Percentiles rank a stretch among this genome's conserved stretches.
Conservation (phyloP, 2,329 filamentous ascomycete genomes). For the Arachnomyces sp. region DNA sequence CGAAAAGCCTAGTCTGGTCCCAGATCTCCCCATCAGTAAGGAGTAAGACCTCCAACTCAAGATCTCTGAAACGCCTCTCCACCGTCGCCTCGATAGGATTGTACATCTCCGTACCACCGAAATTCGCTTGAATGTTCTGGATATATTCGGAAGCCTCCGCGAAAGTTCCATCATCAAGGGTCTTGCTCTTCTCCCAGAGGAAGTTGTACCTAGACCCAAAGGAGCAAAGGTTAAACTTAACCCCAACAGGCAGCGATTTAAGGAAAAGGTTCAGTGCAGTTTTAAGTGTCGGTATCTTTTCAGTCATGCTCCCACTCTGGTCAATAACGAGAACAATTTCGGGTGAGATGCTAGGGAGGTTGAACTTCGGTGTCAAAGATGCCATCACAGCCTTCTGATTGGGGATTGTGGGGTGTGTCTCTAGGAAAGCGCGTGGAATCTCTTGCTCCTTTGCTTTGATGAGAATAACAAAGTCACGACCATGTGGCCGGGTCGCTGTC, state of each 20-base stretch:
- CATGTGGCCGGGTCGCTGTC: constrained; percentile 33
- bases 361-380: constrained; percentile 63
- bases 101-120: constrained; percentile 50
- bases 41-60: constrained; percentile 47
- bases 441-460: constrained; percentile 54
- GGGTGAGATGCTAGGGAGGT: constrained; percentile 46
- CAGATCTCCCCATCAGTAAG: constrained; percentile 52
- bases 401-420: constrained; percentile 55
- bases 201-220: constrained; percentile 44
- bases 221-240: constrained; percentile 53
- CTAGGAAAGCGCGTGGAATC: constrained; percentile 57
- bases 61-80: constrained; percentile 37
- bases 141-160: constrained; percentile 38
- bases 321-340: constrained; percentile 70
- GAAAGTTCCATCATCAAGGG: constrained; percentile 41
- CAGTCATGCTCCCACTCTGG: constrained; percentile 55
- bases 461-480: constrained; percentile 61
- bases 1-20: constrained; percentile 42
- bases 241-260: constrained; percentile 50
- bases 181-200: constrained; percentile 42
- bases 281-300: constrained; percentile 42
- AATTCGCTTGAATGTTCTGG: constrained; percentile 36
- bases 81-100: constrained; percentile 42
- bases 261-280: constrained; percentile 51
- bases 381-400: constrained; percentile 62